Evolutionary conservation across 2,329 filamentous ascomycete genomes (phyloP).

Genomic region (Fusarium irregulare): DNA sequence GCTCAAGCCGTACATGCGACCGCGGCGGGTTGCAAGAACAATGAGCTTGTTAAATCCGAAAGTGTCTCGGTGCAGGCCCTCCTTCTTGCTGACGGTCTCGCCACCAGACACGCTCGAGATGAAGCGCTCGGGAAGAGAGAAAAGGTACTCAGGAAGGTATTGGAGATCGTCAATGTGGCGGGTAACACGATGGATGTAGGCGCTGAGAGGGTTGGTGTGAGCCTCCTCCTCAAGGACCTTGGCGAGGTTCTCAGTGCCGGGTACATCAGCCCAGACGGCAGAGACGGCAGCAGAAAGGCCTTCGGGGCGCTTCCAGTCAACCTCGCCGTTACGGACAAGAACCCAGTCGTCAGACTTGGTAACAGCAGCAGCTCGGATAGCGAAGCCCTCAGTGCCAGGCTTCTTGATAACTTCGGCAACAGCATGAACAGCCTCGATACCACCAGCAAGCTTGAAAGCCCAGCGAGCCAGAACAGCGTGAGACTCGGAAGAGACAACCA

Average conservation of each 20-base stretch:
- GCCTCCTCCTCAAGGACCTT: slow-evolving; percentile 87
- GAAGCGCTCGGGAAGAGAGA: slow-evolving; percentile 75
- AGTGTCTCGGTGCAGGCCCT: slow-evolving; percentile 71
- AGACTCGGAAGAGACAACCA: slow-evolving; percentile 79
- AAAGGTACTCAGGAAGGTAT: slow-evolving; percentile 78
- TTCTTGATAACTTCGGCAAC: slow-evolving; percentile 87
- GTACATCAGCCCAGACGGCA: slow-evolving; percentile 83
- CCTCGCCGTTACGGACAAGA: slow-evolving; percentile 82
- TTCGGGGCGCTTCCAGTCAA: slow-evolving; percentile 84
- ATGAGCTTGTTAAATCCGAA: slow-evolving; percentile 93
- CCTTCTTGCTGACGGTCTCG: slow-evolving; percentile 57
- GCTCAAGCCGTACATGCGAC: slow-evolving; percentile 83
- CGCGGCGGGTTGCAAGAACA: slow-evolving; percentile 81
- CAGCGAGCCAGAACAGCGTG: slow-evolving; percentile 82
- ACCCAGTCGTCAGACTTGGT: slow-evolving; percentile 80
- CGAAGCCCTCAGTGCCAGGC: slow-evolving; percentile 71
- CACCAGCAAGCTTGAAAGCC: slow-evolving; percentile 63
- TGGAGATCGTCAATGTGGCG: slow-evolving; percentile 84
- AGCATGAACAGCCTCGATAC: slow-evolving; percentile 69
- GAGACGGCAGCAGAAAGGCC: slow-evolving; percentile 82
- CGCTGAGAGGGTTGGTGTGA: slow-evolving; percentile 80
- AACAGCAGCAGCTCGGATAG: slow-evolving; percentile 80
- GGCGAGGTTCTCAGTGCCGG: slow-evolving; percentile 77
- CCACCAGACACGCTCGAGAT: slow-evolving; percentile 72
- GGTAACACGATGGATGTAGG: slow-evolving; percentile 88